Percentiles rank a stretch among this genome's conserved stretches.
phyloP scores from a whole-genome alignment of 441 rosid genomes.

The Populus hybrid region DNA sequence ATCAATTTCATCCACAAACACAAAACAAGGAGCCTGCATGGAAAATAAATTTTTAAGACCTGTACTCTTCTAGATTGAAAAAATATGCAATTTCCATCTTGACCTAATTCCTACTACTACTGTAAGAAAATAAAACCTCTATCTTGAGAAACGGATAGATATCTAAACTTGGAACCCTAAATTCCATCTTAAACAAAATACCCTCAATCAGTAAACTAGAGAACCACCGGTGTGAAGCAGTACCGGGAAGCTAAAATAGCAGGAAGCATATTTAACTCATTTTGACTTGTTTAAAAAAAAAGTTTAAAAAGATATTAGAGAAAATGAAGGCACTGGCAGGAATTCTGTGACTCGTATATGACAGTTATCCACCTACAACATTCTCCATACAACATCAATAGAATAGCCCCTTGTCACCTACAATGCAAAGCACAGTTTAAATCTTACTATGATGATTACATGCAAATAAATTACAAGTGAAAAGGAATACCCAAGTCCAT shows the following conservation, averaged over 20 bases:
- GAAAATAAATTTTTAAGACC: conserved; percentile 9
- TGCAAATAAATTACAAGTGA: neutral
- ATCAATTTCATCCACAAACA: conserved; percentile 97
- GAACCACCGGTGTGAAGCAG: neutral
- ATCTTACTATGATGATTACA: neutral
- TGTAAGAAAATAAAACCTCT: neutral
- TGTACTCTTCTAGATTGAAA: neutral
- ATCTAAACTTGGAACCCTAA: neutral
- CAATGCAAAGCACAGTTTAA: neutral
- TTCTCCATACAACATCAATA: neutral
- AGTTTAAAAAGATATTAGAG: neutral
- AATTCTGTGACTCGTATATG: neutral
- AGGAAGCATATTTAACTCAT: neutral
- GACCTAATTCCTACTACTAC: neutral
- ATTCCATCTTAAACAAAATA: neutral
- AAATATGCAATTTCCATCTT: neutral
- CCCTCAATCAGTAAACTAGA: neutral
- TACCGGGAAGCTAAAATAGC: neutral
- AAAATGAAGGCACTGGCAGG: neutral
- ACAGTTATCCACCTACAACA: neutral
- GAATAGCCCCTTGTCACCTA: neutral
- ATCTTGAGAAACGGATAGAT: neutral
- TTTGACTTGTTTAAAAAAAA: neutral
- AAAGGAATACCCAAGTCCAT: neutral
- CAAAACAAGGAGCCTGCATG: conserved; percentile 89